Base-by-base conservation (phyloP, 352 stramenopile genomes). In the Pythium phragmitis region DNA sequence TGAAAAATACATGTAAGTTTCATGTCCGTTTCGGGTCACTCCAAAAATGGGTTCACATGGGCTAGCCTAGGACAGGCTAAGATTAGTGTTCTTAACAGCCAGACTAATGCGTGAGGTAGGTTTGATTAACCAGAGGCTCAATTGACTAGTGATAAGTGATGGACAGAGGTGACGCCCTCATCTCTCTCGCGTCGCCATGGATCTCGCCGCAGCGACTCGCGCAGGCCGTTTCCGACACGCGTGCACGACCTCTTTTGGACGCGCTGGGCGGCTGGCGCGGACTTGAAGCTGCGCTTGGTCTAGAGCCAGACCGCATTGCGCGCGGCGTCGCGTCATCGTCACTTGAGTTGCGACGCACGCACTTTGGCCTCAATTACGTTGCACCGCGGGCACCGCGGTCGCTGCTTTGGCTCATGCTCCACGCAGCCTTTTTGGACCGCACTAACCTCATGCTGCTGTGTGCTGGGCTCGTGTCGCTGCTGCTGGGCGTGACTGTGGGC, bases 361-460 rank as follows among this genome's bases (percentile, higher is more conserved):
- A 47, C 26, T 77, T 74, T 53, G 71, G 71, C 7, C 57, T 45
- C 37, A 77, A 77, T 46, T 72, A 70, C 64, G 57, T 77, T 1
- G 55, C 64, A 9, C 67, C 71, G 7, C 51, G 65, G 8, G 16
- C 34, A 21, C 33, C 67, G 43, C 66, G 66, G 45, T 64, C 59
- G 16, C 52, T 77, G 1, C 14, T 65, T 2, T 47, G 60, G 60
- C 65, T 94, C 23, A 79, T 94, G 50, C 77, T 72, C 45, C 75
- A 87, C 13, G 60, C 62, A 2, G 76, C 80, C 16, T 74, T 92
- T 41, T 70, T 87, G 33, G 86, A 94, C 63, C 60, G 80, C 7
- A 93, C 83, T 16, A 74, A 94, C 14, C 72, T 91, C n/a, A 82
- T 94, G 28, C 69, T 96, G 39, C 78, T 87, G 39, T 60, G 48